These are phyloP conservation scores for Tetrahymena thermophila DNA, from an alignment of 73 alveolate species.

Conservation along the genomic window DNA sequence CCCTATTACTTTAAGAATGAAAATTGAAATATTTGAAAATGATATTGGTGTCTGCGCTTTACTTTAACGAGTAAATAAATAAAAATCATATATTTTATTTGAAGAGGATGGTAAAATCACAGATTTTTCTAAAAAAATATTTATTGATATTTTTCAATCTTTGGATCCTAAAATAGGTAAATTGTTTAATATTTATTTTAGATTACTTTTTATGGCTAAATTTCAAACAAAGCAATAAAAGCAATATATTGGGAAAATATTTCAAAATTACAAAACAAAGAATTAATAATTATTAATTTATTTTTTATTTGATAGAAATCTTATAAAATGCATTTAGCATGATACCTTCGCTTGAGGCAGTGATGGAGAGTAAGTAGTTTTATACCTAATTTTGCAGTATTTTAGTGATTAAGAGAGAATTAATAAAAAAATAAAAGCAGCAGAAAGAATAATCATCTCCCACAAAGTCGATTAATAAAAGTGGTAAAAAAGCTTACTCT, in stretches of 20 bases:
- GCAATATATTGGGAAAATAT: no score
- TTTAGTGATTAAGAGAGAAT: neutral
- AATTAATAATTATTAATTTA: no score
- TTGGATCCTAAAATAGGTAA: neutral
- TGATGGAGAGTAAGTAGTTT: neutral
- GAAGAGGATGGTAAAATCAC: neutral
- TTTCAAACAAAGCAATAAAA: no score
- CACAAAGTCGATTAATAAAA: neutral
- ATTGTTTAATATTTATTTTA: neutral
- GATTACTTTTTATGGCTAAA: no score
- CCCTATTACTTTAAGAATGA: neutral
- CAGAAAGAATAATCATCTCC: neutral
- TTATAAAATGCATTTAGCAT: neutral
- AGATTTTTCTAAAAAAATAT: neutral
- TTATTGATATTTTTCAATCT: neutral
- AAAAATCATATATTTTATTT: neutral
- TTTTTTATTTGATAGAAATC: neutral
- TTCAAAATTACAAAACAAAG: neutral
- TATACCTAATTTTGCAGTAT: neutral
- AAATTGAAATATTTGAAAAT: neutral
- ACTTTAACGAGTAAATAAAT: neutral
- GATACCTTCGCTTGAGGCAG: neutral
- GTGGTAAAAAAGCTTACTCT: neutral
- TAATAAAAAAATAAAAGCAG: neutral
- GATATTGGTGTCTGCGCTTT: neutral